These are phyloP conservation scores for Bocquillonia castaneifolia DNA, from an alignment of 441 rosid genomes.

Conservation along the genomic window DNA sequence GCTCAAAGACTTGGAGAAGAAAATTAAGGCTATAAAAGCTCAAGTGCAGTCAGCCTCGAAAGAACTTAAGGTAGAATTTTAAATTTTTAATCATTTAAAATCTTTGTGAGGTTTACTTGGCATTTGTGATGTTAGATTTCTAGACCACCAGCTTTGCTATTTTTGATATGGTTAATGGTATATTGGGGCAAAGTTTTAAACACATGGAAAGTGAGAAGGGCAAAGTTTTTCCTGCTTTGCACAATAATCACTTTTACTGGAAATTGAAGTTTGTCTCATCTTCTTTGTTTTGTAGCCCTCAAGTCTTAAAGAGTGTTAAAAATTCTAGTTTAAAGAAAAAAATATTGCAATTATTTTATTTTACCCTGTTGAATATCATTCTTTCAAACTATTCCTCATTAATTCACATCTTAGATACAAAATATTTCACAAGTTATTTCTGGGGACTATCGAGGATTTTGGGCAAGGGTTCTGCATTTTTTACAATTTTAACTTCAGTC, in stretches of 20 bases:
- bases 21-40: constrained; percentile 65
- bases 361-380: background rate
- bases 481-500: background rate
- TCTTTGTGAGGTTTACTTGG: constrained; percentile 10
- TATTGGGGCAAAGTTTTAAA: background rate
- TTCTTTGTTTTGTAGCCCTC: background rate
- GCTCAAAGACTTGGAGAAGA: constrained; percentile 73
- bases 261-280: background rate
- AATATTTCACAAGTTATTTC: too few species aligned
- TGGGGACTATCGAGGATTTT: too few species aligned
- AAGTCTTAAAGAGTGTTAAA: background rate
- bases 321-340: background rate
- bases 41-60: constrained; percentile 76
- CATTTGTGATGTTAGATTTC: background rate
- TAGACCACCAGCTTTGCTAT: background rate
- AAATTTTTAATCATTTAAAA: too few species aligned
- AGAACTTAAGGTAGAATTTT: constrained; percentile 88
- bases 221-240: background rate
- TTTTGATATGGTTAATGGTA: background rate
- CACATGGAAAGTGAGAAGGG: background rate
- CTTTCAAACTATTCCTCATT: background rate
- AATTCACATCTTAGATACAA: too few species aligned
- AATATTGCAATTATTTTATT: background rate
- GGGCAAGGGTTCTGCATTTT: too few species aligned
- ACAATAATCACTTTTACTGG: background rate